Percentiles rank a stretch among this genome's conserved stretches.
phyloP scores from a whole-genome alignment of 176 grass and related monocot genomes.

The Coix lacrymajobi region DNA sequence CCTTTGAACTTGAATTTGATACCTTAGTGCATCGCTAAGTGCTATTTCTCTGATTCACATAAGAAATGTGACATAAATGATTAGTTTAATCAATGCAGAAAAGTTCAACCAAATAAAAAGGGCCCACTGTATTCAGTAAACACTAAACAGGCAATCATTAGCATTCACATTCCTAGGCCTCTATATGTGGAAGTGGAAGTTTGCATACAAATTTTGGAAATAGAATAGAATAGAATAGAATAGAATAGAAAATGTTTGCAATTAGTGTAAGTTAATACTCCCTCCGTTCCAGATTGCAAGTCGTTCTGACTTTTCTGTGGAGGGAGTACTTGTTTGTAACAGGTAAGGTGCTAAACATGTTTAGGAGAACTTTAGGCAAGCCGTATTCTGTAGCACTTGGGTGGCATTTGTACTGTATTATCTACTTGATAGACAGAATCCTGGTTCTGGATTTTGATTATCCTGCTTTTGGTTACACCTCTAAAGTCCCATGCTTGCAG shows the following conservation, averaged over 20 bases:
- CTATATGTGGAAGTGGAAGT: neutral
- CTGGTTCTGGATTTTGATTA: neutral
- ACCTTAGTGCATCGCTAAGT: slow-evolving; percentile 45
- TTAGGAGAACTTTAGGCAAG: neutral
- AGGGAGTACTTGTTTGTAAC: neutral
- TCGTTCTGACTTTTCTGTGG: no score
- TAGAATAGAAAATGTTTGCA: neutral
- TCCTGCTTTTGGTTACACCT: neutral
- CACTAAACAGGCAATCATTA: neutral
- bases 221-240: neutral
- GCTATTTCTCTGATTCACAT: slow-evolving; percentile 45
- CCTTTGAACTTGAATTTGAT: slow-evolving; percentile 73
- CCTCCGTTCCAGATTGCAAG: no score
- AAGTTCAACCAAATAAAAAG: neutral
- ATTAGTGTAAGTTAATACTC: neutral
- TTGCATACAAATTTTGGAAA: neutral
- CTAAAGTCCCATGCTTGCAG: neutral
- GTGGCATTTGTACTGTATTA: neutral
- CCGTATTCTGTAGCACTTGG: neutral
- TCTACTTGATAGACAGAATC: neutral
- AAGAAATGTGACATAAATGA: neutral
- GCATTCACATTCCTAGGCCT: neutral
- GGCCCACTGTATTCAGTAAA: neutral
- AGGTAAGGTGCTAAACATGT: neutral
- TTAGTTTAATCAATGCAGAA: neutral